These are phyloP conservation scores for Tricholoma matsutake DNA, from an alignment of 768 basidiomycete genomes.

Conservation along the genomic window DNA sequence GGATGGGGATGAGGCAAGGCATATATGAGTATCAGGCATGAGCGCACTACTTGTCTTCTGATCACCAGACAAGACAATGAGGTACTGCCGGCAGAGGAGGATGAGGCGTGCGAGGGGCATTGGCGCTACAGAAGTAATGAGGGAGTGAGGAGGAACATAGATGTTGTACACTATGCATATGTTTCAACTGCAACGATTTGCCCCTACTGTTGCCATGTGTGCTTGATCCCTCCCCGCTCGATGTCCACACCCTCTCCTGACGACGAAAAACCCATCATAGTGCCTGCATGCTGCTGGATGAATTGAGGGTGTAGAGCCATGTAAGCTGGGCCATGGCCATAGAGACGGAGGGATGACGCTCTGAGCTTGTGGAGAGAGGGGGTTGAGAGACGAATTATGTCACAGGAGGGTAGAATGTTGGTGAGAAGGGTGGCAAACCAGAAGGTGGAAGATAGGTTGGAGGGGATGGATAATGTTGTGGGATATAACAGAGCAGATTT, in stretches of 20 bases:
- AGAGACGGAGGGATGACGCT: background rate
- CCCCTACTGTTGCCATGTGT: background rate
- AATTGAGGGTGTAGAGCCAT: background rate
- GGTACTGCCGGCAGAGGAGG: too few relatives aligned
- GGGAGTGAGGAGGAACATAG: background rate
- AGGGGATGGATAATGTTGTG: background rate
- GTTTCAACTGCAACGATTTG: background rate
- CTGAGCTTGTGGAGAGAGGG: background rate
- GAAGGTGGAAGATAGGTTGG: background rate
- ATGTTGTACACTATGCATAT: background rate
- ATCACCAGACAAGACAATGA: too few relatives aligned
- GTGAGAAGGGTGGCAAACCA: background rate
- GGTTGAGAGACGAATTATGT: background rate
- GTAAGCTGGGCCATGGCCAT: background rate
- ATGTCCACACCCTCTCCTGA: background rate
- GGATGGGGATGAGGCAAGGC: too few relatives aligned
- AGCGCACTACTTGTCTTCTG: too few relatives aligned
- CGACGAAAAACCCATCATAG: background rate
- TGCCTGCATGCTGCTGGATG: background rate
- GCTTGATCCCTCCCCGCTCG: background rate
- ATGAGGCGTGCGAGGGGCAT: background rate
- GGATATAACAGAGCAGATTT: background rate
- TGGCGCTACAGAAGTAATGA: background rate
- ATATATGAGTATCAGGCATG: too few relatives aligned
- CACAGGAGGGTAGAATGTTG: background rate